Conservation (phyloP, 768 basidiomycete genomes). For the Boletellus emodensis region DNA sequence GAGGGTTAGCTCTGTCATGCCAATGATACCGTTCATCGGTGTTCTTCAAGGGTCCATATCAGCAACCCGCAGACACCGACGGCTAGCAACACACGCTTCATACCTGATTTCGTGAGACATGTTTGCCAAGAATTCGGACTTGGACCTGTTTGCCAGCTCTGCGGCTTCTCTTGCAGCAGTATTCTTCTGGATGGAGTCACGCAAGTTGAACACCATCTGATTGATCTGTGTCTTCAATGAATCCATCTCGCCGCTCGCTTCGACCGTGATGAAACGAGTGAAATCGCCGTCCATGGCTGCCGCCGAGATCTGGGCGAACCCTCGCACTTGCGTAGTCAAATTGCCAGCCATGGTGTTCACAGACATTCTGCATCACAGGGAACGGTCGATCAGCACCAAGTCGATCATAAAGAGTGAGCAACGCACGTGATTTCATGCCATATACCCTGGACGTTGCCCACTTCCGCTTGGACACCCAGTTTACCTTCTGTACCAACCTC, state of each 20-base stretch:
- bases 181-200: constrained; percentile 98
- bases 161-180: constrained; percentile 96
- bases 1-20: constrained; percentile 98
- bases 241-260: constrained; percentile 98
- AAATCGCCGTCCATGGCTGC: constrained; percentile 99
- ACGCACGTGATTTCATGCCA: constrained; percentile 98
- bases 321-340: constrained; percentile 96
- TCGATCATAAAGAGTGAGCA: neutral
- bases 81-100: constrained; percentile 23
- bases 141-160: constrained; percentile 94
- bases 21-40: constrained; percentile 99
- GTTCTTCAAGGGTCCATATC: constrained; percentile 52
- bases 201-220: constrained; percentile 97
- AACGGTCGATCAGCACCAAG: neutral
- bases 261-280: constrained; percentile 98
- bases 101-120: constrained; percentile 97
- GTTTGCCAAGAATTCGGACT: constrained; percentile 98
- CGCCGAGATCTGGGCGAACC: constrained; percentile 97
- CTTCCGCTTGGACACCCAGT: constrained; percentile 94
- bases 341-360: constrained; percentile 98
- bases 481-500: constrained; percentile 99
- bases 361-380: constrained; percentile 56
- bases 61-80: constrained; percentile 2
- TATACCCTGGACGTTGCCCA: constrained; percentile 94
- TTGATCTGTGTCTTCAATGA: constrained; percentile 98